Base-by-base conservation (phyloP, 768 basidiomycete species). In the Termitomyces sp. region DNA sequence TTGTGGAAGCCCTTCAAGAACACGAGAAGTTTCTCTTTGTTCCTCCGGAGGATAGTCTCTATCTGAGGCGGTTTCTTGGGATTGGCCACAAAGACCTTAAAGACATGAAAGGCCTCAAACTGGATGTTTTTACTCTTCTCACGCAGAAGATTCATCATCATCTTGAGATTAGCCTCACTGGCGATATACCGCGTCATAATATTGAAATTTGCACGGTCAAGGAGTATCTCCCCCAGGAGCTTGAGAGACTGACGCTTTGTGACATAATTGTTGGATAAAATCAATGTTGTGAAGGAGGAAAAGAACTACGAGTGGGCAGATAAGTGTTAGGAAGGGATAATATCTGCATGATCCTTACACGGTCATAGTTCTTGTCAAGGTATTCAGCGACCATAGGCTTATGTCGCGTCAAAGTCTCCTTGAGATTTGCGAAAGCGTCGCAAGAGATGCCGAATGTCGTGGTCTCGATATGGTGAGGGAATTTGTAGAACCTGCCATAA, bases 121-220 rank as follows among this genome's bases (percentile, higher is more conserved):
- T 99, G 97, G 46, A 99, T 98, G 71, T 99, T 99, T 80, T 94
- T 92, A 81, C 95, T 98, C 82, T 95, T 97, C 70, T 98, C 94
- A 60, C 95, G 83, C 55, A 99, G 77, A 55, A 98, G 81, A 71
- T 98, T 98, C 97, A 99, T 99, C 93, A 99, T 97, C 88, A 96
- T 92, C 86, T 98, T 98, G 61, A 99, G 80, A 70, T 98, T 99
- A 30, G 86, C 88, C 68, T 98, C 97, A 66, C 87, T 87, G 9
- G 92, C 84, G 64, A 99, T 99, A 69, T 98, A 99, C 7, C 88
- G 83, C 0, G 97, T 98, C 97, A 99, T 99, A 67, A 98, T 92
- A 63, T 81, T 93, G 78, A 98, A 98, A 72, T 99, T 99, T 47
- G 94, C 94, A 30, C 97, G 86, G 73, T 99, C 97, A 45, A 99